Evolutionary conservation across 1,284 basidiomycete genomes (phyloP).

Genomic region (Wolfiporia cocos): DNA sequence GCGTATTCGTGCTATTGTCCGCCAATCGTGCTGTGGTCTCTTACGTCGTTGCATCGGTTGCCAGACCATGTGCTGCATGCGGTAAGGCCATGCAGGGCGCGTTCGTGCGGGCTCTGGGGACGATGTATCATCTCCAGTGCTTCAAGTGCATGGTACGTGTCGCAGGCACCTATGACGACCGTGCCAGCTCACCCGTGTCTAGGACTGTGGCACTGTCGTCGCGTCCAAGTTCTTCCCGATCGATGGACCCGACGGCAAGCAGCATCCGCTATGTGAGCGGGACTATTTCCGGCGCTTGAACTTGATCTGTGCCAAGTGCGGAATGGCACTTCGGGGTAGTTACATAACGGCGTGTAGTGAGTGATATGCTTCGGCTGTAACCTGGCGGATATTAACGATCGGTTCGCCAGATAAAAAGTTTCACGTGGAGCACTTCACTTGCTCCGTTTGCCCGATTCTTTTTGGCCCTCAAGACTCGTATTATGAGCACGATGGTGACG

Average conservation of each 20-base stretch:
- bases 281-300: conserved; percentile 97
- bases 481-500: conserved; percentile 95
- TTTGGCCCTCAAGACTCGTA: conserved; percentile 99
- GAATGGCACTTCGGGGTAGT: conserved; percentile 89
- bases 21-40: conserved; percentile 3
- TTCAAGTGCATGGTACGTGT: conserved; percentile 89
- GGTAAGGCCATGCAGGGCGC: conserved; percentile 84
- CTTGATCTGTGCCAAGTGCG: conserved; percentile 95
- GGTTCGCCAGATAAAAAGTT: conserved; percentile 83
- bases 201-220: conserved; percentile 97
- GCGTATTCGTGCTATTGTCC: no score
- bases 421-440: conserved; percentile 99
- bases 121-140: conserved; percentile 94
- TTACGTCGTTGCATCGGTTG: not conserved
- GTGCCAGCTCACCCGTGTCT: conserved; percentile 14
- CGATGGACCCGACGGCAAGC: conserved; percentile 79
- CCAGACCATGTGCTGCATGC: conserved; percentile 66
- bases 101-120: conserved; percentile 92
- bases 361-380: conserved; percentile 36
- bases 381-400: not conserved
- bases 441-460: conserved; percentile 91
- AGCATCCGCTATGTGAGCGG: conserved; percentile 93
- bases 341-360: conserved; percentile 99
- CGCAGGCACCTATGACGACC: conserved; percentile 6
- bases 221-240: conserved; percentile 99